Evolutionary conservation across 164 flowering plant genomes (phyloP).

Genomic region (Dillenia suffruticosa): DNA sequence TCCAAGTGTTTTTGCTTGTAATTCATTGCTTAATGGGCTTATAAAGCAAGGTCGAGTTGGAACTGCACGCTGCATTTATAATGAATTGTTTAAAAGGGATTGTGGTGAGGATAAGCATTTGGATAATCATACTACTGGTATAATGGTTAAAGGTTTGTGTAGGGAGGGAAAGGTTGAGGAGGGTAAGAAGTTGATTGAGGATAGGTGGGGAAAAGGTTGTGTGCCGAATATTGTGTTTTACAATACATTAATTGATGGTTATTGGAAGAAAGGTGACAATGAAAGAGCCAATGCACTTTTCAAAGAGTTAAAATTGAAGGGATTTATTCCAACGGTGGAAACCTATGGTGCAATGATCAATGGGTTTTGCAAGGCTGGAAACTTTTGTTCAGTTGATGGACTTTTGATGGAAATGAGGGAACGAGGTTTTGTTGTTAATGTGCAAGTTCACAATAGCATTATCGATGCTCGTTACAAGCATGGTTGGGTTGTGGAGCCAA

Average conservation of each 20-base stretch:
- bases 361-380: constrained; percentile 57
- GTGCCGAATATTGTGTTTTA: constrained; percentile 75
- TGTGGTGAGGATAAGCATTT: constrained; percentile 20
- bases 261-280: constrained; percentile 56
- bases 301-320: constrained; percentile 58
- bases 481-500: constrained; percentile 34
- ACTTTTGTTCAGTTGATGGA: constrained; percentile 43
- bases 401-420: constrained; percentile 55
- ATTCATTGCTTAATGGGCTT: constrained; percentile 53
- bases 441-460: constrained; percentile 47
- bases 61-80: constrained; percentile 40
- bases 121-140: constrained; percentile 64
- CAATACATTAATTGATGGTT: constrained; percentile 72
- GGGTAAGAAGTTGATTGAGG: constrained; percentile 58
- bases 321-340: constrained; percentile 55
- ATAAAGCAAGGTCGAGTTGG: constrained; percentile 27
- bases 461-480: constrained; percentile 55
- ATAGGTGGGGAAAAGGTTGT: constrained; percentile 64
- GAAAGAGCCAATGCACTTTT: constrained; percentile 40
- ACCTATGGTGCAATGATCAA: constrained; percentile 70
- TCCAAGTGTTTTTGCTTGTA: constrained; percentile 57
- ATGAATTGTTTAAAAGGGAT: constrained; percentile 55
- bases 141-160: constrained; percentile 69
- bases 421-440: constrained; percentile 49
- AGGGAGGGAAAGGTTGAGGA: constrained; percentile 58